Evolutionary conservation across 2,329 filamentous ascomycete species (phyloP).

Genomic region (Alternaria solani): DNA sequence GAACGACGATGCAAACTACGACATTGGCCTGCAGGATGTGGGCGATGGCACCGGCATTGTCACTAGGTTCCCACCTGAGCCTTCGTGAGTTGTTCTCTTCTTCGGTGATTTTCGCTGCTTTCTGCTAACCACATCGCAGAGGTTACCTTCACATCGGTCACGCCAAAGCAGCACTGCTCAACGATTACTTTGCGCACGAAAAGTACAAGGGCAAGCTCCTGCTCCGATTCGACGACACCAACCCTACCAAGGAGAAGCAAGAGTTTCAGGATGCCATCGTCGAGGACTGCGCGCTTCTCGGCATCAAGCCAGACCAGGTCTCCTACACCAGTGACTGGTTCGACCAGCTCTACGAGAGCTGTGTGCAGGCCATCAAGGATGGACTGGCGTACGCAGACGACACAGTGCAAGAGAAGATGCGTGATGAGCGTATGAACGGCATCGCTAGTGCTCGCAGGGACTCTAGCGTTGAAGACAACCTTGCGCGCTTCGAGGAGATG

Average conservation of each 20-base stretch:
- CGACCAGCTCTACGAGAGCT: slow-evolving; percentile 86
- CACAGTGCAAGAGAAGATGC: slow-evolving; percentile 88
- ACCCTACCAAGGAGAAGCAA: slow-evolving; percentile 95
- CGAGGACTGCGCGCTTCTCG: slow-evolving; percentile 89
- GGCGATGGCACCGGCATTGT: slow-evolving; percentile 80
- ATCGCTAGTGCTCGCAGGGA: slow-evolving; percentile 84
- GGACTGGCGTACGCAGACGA: slow-evolving; percentile 95
- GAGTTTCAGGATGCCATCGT: slow-evolving; percentile 95
- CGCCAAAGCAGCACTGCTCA: slow-evolving; percentile 90
- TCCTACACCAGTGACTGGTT: slow-evolving; percentile 97
- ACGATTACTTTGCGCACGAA: slow-evolving; percentile 96
- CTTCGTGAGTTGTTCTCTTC: slow-evolving; percentile 68
- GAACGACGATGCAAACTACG: slow-evolving; percentile 86
- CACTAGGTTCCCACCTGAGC: slow-evolving; percentile 92
- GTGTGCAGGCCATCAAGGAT: slow-evolving; percentile 81
- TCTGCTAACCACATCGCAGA: slow-evolving; percentile 29
- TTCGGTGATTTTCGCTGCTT: not conserved
- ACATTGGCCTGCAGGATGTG: slow-evolving; percentile 83
- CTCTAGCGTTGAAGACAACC: slow-evolving; percentile 79
- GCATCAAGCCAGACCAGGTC: slow-evolving; percentile 84
- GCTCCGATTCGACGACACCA: slow-evolving; percentile 95
- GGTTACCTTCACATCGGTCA: slow-evolving; percentile 96
- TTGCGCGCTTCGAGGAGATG: slow-evolving; percentile 92
- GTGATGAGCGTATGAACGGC: slow-evolving; percentile 82
- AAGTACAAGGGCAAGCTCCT: slow-evolving; percentile 91